Base-by-base conservation (phyloP, 257 asterid genomes). In the Salvia miltiorrhiza region DNA sequence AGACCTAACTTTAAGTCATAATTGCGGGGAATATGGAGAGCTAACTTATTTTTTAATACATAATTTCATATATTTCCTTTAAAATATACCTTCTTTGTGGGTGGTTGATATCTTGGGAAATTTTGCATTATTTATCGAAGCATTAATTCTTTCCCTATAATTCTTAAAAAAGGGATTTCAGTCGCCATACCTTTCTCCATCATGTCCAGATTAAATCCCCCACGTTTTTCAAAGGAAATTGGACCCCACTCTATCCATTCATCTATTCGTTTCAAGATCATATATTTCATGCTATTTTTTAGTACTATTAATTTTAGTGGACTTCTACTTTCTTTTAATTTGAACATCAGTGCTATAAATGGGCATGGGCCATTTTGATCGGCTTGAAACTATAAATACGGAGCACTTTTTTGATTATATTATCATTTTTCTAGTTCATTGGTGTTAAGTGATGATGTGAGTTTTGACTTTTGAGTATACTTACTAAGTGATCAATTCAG, bases 191-290 rank as follows among this genome's bases (percentile, higher is more conserved):
- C 67, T 73, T 49, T 26, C 43, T 65, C 76, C 78, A 63, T 66
- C 74, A 67, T 77, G 77, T 76, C 81, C 33, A 84, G 70, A 76
- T 77, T 65, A 71, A 84, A 49, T 69, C 19, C 56, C 26, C 78
- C 87, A 77, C 85, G 81, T 85, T 85, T 79, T 28, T 35, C 69
- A 23, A 69, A 39, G 61, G 56, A 47, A 71, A 47, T 28, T 74
- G 86, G 86, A 50, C 86, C 86, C 79, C 75, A 45, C 50, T 45
- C 65, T 56, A 70, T 76, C 82, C 58, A 20, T 23, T 63, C 40
- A 10, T 33, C 52, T 17, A 23, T 35, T 12, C 43, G 45, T 64
- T 67, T 63, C 66, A 11, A 55, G 19, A 74, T 48, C 24, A 37
- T n/a, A n/a, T n/a, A n/a, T 40, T 60, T 53, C 10, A 2, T 13